Conservation (phyloP, 2,329 filamentous ascomycete genomes). For the Verticillium longisporum region DNA sequence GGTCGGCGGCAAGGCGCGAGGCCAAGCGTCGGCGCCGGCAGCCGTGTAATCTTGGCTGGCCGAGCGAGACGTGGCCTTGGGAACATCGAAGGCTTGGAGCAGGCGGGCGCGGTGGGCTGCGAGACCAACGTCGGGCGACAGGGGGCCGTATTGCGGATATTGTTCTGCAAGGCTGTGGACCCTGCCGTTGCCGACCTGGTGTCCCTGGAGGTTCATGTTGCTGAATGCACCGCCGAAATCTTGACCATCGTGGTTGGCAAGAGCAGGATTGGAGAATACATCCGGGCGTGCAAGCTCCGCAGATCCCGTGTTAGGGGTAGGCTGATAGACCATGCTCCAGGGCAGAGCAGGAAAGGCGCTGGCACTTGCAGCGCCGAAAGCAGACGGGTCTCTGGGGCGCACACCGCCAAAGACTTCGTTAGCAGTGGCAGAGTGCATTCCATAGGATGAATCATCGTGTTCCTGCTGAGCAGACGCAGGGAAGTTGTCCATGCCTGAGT, state of each 20-base stretch:
- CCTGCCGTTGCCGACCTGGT: constrained; percentile 13
- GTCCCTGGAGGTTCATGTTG: constrained; percentile 15
- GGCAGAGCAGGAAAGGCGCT: constrained; percentile 35
- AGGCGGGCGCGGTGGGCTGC: constrained; percentile 24
- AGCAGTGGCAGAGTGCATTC: constrained; percentile 45
- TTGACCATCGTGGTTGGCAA: not conserved
- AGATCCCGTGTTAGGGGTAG: constrained; percentile 7
- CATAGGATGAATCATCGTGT: constrained; percentile 41
- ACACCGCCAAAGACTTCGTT: constrained; percentile 41
- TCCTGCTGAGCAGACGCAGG: not conserved
- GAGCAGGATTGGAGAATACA: not conserved
- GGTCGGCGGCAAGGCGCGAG: constrained; percentile 4
- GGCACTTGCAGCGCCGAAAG: constrained; percentile 21
- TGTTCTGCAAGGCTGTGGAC: constrained; percentile 1
- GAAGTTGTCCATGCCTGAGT: not conserved
- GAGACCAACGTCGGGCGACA: constrained; percentile 1
- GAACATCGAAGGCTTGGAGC: constrained; percentile 24
- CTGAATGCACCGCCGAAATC: not conserved
- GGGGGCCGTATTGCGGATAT: constrained; percentile 3
- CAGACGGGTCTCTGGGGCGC: constrained; percentile 22
- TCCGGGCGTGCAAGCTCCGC: constrained; percentile 8
- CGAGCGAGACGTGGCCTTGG: constrained; percentile 1
- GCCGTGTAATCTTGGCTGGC: constrained; percentile 9
- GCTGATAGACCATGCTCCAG: constrained; percentile 40
- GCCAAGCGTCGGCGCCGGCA: constrained; percentile 3